Percentiles rank a stretch among this genome's conserved stretches.
Conservation (phyloP, 2,329 filamentous ascomycete genomes). For the Pseudogymnoascus sp. region DNA sequence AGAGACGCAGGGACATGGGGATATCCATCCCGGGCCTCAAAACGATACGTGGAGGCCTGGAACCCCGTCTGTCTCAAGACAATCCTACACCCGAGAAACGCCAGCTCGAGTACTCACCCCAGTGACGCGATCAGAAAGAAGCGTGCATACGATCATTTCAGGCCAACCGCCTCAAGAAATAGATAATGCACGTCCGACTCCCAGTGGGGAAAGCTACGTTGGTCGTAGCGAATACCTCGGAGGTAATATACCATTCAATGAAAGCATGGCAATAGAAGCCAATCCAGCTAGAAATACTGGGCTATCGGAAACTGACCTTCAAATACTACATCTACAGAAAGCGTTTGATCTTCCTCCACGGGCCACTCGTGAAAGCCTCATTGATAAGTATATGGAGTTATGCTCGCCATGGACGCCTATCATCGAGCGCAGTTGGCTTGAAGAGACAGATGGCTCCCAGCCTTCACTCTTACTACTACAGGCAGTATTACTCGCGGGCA, state of each 20-base stretch:
- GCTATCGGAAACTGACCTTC: conserved; percentile 5
- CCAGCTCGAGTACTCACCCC: conserved; percentile 1
- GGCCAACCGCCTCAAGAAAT: not conserved
- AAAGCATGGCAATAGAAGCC: conserved; percentile 1
- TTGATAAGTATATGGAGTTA: conserved; percentile 19
- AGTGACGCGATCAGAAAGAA: not conserved
- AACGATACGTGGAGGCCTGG: conserved; percentile 1
- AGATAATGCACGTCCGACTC: not conserved
- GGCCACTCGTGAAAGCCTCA: conserved; percentile 16
- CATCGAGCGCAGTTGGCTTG: conserved; percentile 24
- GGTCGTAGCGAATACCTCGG: conserved; percentile 8
- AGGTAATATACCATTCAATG: conserved; percentile 8
- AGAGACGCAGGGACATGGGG: not conserved
- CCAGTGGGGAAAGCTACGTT: conserved; percentile 2
- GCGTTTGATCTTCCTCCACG: conserved; percentile 12
- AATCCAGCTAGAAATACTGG: not conserved
- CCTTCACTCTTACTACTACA: conserved; percentile 31
- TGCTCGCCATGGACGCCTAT: conserved; percentile 22
- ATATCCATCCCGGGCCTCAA: not conserved
- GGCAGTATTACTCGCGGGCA: conserved; percentile 36
- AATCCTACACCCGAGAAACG: conserved; percentile 1
- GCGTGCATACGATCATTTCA: not conserved
- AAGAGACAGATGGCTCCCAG: conserved; percentile 22
- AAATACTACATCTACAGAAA: conserved; percentile 7
- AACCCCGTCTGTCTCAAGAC: not conserved